Base-by-base conservation (phyloP, 2,329 filamentous ascomycete genomes). In the Fusarium secorum region DNA sequence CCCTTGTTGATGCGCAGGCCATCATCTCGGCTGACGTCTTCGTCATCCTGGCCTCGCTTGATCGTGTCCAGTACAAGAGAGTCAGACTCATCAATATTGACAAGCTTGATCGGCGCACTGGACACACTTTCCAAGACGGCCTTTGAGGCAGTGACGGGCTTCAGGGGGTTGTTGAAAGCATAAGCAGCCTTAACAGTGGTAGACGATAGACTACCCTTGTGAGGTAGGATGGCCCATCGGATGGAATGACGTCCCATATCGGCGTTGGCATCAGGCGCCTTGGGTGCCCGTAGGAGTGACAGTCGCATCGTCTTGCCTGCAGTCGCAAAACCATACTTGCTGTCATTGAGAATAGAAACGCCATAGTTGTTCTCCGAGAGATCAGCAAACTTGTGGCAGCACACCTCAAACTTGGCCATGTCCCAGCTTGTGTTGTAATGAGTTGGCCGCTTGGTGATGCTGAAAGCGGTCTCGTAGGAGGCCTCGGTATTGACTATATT, bases 341-440 rank as follows among this genome's bases (percentile, higher is more conserved):
- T 93, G 81, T 98, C 95, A 78, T 98, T 98, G 64, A 98, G 87
- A 68, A 98, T 93, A 5, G 93, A 95, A 11, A 98, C 94, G 70
- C 95, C 95, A 75, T 97, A 97, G 57, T 91, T 91, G 76, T 93
- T 86, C 80, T 98, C 95, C 1, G 92, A 95, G 30, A 98, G 84
- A 80, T 98, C 95, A 15, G 95, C 95, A 85, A 93, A 98, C 79
- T 95, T 95, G 84, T 98, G 95, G 79, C 93, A 95, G 85, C 94
- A 97, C 55, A 98, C 95, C 83, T 98, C 95, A 75, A 98, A 98
- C 77, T 97, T 97, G 77, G 95, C 95, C 94, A 97, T 97, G 78
- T 97, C 94, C 94, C 94, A 97, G 73, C 89, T 87, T 6, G 96
- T 99, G 83, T 99, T 99, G 87, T 98, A 98, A 83, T 99, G 96